Evolutionary conservation across 352 stramenopile genomes (phyloP), one percentile per base, ranked within the genome.

Genomic region (Phytophthora gonapodyides): DNA sequence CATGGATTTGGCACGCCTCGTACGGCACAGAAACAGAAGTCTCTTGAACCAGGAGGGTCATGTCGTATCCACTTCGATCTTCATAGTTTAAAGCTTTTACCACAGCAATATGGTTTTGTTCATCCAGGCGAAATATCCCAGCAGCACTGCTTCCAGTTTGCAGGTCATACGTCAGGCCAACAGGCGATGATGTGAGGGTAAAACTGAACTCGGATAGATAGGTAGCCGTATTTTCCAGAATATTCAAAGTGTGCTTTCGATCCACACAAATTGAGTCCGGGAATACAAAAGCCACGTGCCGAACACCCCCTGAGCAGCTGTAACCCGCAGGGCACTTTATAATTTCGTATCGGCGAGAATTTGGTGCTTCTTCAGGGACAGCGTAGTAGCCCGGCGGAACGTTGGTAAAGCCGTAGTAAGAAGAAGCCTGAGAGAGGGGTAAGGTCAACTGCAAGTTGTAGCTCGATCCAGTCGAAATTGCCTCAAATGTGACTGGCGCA

Each of bases 351-450:
- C 69, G 59, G 13, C 66, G 67, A 49, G 57, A 42, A 33, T 65
- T 58, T 9, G 70, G 31, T 6, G 59, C 62, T 40, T 60, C 63
- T 36, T 87, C 76, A 9, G 80, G 80, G 16, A 74, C 36, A 13
- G 73, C 71, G 41, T 89, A 89, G 49, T 75, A 89, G 7, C 76
- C 80, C 4, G 52, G 54, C 17, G 75, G 76, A 9, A 87, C 72
- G 34, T 11, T 60, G 3, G 70, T 57, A 27, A 60, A 34, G 8
- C 41, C 55, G 46, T 87, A 89, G 34, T 60, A 47, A 2, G 63
- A 56, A 1, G 37, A 35, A 10, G 73, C 69, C 27, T 73, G 54
- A 6, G 59, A 13, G 3, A 88, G 64, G 0, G 76, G 74, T 7
- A 86, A 38, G 5, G 16, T 6, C 34, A 73, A 16, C 21, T 56